Base-by-base conservation (phyloP, 1,139 yeast genomes). In the Taphrina sp. region DNA sequence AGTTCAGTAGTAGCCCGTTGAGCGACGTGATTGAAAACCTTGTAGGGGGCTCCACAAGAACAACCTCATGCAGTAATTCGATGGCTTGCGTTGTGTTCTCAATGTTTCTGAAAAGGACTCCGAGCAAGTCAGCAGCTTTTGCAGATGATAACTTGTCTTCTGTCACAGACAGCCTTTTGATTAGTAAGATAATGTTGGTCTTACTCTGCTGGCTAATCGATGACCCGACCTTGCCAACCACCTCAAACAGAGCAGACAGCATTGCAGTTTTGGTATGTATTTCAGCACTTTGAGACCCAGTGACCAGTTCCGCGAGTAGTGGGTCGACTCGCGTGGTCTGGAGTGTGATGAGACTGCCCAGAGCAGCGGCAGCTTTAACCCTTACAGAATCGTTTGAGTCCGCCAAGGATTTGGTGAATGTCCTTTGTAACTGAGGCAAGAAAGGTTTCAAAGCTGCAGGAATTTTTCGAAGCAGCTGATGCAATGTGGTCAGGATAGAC, bases 371-470 rank as follows among this genome's bases (percentile, higher is more conserved):
- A 12, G 97, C 95, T 61, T 95, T 79, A 4, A 81, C 71, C 64
- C 98, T 78, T 65, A 92, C 76, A 7, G 78, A 72, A 20, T 84
- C 95, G 65, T 83, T 85, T 1, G 76, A 66, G 71, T 92, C 98
- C 47, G 88, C 78, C 61, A 94, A 76, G 0, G 95, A 86, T 69
- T 95, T 85, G 45, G 94, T 95, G 73, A 92, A 94, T 1, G 98
- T 94, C 70, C 99, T 80, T 72, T 94, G 98, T 64, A 94, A 76
- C 74, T 94, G 99, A 7, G 99, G 99, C 70, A 92, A 81, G 69
- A 94, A 94, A 10, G 99, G 98, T 67, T 94, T 81, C 70, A 94
- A 77, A 69, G 88, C 87, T 66, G 85, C 88, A 3, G 98, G 96
- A 64, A 92, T 85, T 74, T 88, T 87, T 36, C 74, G 72, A 66